These are phyloP conservation scores for Exophiala viscosa DNA, from an alignment of 2,329 filamentous ascomycete species.

Conservation along the genomic window DNA sequence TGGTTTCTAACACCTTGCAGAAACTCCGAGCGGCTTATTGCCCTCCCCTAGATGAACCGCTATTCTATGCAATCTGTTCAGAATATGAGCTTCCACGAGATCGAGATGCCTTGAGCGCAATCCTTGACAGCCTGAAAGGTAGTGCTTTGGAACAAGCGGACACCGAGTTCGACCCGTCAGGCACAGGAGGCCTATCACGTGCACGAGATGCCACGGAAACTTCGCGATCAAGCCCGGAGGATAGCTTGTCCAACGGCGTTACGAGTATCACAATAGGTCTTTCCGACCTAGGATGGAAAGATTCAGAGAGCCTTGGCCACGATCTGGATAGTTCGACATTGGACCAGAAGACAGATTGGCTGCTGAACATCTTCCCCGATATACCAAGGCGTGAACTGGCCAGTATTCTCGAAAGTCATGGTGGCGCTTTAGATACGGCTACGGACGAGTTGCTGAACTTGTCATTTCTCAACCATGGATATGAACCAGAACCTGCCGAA, in stretches of 20 bases:
- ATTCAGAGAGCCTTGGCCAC: conserved; percentile 13
- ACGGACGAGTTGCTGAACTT: conserved; percentile 79
- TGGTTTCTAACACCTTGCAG: conserved; percentile 10
- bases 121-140: conserved; percentile 63
- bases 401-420: conserved; percentile 37
- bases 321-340: conserved; percentile 28
- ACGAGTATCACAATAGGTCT: conserved; percentile 26
- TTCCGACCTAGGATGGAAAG: conserved; percentile 29
- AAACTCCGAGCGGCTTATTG: conserved; percentile 60
- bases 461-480: conserved; percentile 68
- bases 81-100: conserved; percentile 64
- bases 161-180: conserved; percentile 24
- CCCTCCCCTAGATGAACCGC: conserved; percentile 69
- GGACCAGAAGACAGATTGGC: conserved; percentile 59
- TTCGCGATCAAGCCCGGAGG: conserved; percentile 19
- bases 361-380: conserved; percentile 69
- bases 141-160: conserved; percentile 62
- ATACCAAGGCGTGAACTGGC: conserved; percentile 41
- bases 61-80: conserved; percentile 69
- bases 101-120: conserved; percentile 52
- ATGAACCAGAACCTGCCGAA: conserved; percentile 47
- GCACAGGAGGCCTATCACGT: conserved; percentile 17
- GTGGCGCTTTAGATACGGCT: conserved; percentile 63
- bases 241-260: conserved; percentile 20
- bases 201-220: conserved; percentile 37